Evolutionary conservation across 1,284 basidiomycete genomes (phyloP), one percentile per base, ranked within the genome.

Genomic region (Puccinia sorghi): DNA sequence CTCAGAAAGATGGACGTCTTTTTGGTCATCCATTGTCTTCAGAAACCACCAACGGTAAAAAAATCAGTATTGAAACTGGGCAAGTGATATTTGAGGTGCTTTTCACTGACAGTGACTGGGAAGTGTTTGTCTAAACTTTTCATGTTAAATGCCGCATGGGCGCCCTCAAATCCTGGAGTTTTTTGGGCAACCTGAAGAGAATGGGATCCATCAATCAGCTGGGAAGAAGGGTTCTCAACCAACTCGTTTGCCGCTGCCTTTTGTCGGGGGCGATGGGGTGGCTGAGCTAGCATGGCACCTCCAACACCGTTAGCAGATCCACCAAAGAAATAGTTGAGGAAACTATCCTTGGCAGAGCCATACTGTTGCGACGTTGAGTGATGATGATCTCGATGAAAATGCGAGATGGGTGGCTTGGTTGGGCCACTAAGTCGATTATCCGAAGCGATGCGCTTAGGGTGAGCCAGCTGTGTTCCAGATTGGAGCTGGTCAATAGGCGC

Each of bases 291-390:
- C 61, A 56, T 66, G 15, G 64, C 71, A 64, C 22, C 46, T 13
- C 73, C 52, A 72, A 75, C 56, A 25, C 75, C 73, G 61, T 81
- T 72, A 32, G 61, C 15, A 56, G 64, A 64, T 0, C 93, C 86
- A 54, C 88, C 95, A 84, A 97, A 97, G 86, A 97, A 97, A 85
- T 97, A 97, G 84, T 92, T 94, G 79, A 97, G 86, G 87, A 97
- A 96, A 3, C 92, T 92, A 83, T 97, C 94, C 82, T 91, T 89
- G 25, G 93, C 90, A 17, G 66, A 70, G 17, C 69, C 76, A 59
- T 69, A 70, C 27, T 59, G 76, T 27, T 54, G 67, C 27, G 76
- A 72, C 13, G 69, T 84, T 85, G 27, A 85, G 85, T 20, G 83
- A 83, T 27, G 83, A 83, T 0, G 88, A 78, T n/a, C 81, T 86